A percentile compares a stretch with the other conserved stretches of the same genome.
Conservation (phyloP, 2,329 filamentous ascomycete genomes). For the Fonsecaea pedrosoi region DNA sequence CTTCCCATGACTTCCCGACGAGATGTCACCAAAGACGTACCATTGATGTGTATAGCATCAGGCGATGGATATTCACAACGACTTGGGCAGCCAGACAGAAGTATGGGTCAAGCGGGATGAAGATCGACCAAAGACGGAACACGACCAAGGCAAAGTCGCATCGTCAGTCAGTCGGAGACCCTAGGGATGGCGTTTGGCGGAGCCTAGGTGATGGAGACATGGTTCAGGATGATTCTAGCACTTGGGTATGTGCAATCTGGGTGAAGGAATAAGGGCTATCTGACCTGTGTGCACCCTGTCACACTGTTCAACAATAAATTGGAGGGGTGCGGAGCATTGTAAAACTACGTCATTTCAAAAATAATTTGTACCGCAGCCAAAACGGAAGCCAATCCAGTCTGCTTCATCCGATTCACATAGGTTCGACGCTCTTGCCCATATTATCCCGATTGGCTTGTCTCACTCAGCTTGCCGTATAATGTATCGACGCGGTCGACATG, state of each 20-base stretch:
- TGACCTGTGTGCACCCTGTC: not conserved
- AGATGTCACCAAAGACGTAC: not conserved
- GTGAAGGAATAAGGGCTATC: not conserved
- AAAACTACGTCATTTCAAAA: slow-evolving; percentile 33
- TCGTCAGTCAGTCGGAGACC: not conserved
- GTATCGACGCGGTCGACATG: slow-evolving; percentile 24
- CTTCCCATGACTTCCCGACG: not conserved
- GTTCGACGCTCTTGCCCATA: not conserved
- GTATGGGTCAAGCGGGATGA: not conserved
- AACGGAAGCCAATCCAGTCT: not conserved
- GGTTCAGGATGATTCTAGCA: not conserved
- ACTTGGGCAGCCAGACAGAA: not conserved
- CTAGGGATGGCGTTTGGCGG: not conserved
- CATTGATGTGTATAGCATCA: not conserved
- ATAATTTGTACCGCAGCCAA: not conserved
- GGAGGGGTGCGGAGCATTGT: not conserved
- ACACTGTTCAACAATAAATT: not conserved
- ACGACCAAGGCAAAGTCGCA: not conserved
- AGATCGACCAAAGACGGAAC: not conserved
- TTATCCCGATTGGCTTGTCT: not conserved
- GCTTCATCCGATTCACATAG: not conserved
- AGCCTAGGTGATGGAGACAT: not conserved
- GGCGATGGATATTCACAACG: not conserved
- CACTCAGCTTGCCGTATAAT: not conserved
- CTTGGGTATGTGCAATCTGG: not conserved